phyloP scores from a whole-genome alignment of 495 filamentous ascomycete genomes.

The Talaromyces adpressus region DNA sequence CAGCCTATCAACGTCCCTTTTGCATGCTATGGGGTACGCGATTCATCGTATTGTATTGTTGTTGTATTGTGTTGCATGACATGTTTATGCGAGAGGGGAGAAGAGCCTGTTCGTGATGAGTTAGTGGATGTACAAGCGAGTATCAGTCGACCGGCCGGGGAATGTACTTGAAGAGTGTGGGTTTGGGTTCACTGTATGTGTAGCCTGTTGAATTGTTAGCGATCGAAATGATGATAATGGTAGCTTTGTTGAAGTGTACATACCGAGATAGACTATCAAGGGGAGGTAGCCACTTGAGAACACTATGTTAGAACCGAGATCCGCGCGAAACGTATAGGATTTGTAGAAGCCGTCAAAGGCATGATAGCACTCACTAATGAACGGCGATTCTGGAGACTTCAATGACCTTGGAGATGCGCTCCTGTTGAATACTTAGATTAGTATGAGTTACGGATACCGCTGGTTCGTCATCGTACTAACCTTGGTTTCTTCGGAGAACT shows the following conservation, averaged over 20 bases:
- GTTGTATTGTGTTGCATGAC: neutral
- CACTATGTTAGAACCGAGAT: slow-evolving; percentile 23
- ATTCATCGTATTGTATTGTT: neutral
- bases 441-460: neutral
- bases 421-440: slow-evolving; percentile 45
- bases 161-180: slow-evolving; percentile 82
- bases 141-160: neutral
- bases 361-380: slow-evolving; percentile 66
- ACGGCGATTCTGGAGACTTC: slow-evolving; percentile 92
- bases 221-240: slow-evolving; percentile 2
- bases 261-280: slow-evolving; percentile 95
- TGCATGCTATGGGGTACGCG: neutral
- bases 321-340: neutral
- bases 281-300: slow-evolving; percentile 81
- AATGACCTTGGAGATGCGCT: slow-evolving; percentile 92
- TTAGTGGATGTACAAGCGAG: neutral
- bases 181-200: slow-evolving; percentile 84
- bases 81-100: slow-evolving; percentile 55
- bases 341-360: neutral
- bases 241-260: slow-evolving; percentile 16
- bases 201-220: slow-evolving; percentile 56
- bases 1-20: neutral
- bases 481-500: slow-evolving; percentile 96
- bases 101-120: slow-evolving; percentile 48
- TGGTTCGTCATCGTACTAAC: slow-evolving; percentile 38